These are phyloP conservation scores for Cyclotella choctawhatcheeana DNA, from an alignment of 108 stramenopile species.

Conservation along the genomic window DNA sequence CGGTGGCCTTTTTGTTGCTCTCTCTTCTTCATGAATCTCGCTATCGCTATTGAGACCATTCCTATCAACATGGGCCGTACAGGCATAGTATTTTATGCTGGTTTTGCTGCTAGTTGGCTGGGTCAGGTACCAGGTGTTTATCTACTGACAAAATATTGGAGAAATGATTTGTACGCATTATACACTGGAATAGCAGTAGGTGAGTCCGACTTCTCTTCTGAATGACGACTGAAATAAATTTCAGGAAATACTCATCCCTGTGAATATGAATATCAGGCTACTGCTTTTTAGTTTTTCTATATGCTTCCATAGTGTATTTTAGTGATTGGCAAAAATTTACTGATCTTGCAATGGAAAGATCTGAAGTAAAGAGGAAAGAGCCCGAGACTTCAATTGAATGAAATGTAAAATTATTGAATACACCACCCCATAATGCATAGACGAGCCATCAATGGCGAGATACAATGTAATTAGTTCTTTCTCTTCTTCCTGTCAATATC, in stretches of 20 bases:
- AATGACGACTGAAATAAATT: neutral
- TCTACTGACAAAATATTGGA: constrained; percentile 69
- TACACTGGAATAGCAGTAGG: constrained; percentile 78
- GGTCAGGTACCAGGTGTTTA: constrained; percentile 82
- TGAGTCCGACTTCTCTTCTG: neutral
- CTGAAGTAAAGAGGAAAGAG: constrained; percentile 30
- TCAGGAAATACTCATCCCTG: neutral
- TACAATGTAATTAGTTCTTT: neutral
- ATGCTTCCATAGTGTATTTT: constrained; percentile 20
- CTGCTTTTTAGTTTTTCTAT: constrained; percentile 28
- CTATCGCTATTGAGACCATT: constrained; percentile 79
- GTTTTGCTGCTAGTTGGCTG: constrained; percentile 72
- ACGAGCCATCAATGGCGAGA: no score
- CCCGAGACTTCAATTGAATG: neutral
- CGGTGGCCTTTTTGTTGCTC: constrained; percentile 63
- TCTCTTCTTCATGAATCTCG: constrained; percentile 80
- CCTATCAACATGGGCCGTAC: constrained; percentile 81
- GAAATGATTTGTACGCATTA: constrained; percentile 70
- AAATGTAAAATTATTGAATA: neutral
- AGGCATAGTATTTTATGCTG: constrained; percentile 68
- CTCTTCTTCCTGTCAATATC: neutral
- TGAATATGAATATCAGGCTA: constrained; percentile 11
- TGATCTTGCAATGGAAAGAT: constrained; percentile 44
- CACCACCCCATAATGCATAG: no score
- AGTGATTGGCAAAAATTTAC: constrained; percentile 69